Evolutionary conservation across 2,329 filamentous ascomycete genomes (phyloP).

Genomic region (Blastomyces parvus): DNA sequence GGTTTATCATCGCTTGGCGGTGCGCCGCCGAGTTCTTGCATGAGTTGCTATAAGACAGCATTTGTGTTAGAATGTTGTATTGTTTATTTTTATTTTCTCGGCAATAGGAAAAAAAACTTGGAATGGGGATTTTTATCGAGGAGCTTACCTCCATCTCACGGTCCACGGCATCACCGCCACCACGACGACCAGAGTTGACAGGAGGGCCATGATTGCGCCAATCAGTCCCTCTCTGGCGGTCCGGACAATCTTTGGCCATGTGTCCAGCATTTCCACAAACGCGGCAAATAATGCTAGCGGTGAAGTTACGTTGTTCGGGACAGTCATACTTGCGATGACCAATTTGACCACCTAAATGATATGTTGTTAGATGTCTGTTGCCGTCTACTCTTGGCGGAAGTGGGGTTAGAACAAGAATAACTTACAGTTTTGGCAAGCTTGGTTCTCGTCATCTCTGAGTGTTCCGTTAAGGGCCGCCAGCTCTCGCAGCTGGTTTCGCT

Average conservation of each 20-base stretch:
- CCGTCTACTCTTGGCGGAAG: neutral
- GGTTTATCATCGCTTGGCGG: slow-evolving; percentile 52
- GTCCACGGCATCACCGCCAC: slow-evolving; percentile 74
- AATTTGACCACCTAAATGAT: slow-evolving; percentile 66
- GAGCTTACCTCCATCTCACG: slow-evolving; percentile 81
- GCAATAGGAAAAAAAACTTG: too few relatives aligned
- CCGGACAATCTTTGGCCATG: slow-evolving; percentile 96
- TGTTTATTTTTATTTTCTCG: too few relatives aligned
- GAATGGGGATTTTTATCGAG: too few relatives aligned
- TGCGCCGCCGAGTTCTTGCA: slow-evolving; percentile 88
- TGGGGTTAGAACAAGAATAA: slow-evolving; percentile 11
- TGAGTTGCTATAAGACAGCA: slow-evolving; percentile 59
- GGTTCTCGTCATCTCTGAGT: slow-evolving; percentile 96
- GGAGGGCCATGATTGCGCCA: slow-evolving; percentile 70
- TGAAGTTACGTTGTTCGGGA: slow-evolving; percentile 94
- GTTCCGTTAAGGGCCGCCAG: slow-evolving; percentile 97
- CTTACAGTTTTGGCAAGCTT: slow-evolving; percentile 92
- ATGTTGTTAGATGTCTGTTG: slow-evolving; percentile 16
- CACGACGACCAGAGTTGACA: slow-evolving; percentile 44
- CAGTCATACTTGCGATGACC: slow-evolving; percentile 98
- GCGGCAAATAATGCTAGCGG: slow-evolving; percentile 98
- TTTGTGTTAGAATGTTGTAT: slow-evolving; percentile 36
- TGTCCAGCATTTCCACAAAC: slow-evolving; percentile 96
- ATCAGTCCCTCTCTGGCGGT: slow-evolving; percentile 78
- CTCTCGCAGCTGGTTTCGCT: slow-evolving; percentile 96